Evolutionary conservation across 1,284 basidiomycete genomes (phyloP).

Genomic region (Malassezia globosa): DNA sequence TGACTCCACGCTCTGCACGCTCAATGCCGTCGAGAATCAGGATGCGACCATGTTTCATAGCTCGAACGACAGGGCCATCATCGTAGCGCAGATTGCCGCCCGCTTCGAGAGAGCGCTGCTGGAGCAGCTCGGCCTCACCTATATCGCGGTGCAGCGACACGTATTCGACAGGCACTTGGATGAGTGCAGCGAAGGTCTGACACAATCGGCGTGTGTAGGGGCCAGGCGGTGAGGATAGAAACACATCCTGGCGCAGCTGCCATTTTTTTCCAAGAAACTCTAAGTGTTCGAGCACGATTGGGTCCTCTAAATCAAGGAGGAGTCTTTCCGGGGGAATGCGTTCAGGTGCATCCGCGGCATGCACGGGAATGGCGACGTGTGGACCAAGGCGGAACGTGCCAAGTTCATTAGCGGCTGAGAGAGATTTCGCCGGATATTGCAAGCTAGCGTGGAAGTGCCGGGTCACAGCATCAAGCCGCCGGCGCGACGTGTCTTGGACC

Average conservation of each 20-base stretch:
- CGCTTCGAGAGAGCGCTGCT: slow-evolving; percentile 37
- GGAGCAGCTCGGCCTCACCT: slow-evolving; percentile 48
- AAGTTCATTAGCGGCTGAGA: background rate
- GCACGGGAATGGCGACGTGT: slow-evolving; percentile 39
- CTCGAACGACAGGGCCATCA: slow-evolving; percentile 46
- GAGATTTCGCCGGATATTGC: background rate
- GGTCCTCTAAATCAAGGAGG: slow-evolving; percentile 37
- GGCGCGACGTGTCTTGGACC: background rate
- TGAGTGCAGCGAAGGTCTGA: slow-evolving; percentile 45
- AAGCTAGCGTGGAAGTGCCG: slow-evolving; percentile 11
- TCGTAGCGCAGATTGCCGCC: slow-evolving; percentile 44
- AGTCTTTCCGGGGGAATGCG: slow-evolving; percentile 35
- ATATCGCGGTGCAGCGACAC: slow-evolving; percentile 48
- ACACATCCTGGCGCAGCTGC: slow-evolving; percentile 44
- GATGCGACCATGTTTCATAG: slow-evolving; percentile 47
- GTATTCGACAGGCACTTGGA: slow-evolving; percentile 46
- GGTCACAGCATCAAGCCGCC: background rate
- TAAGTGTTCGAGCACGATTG: slow-evolving; percentile 40
- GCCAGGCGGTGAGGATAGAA: slow-evolving; percentile 44
- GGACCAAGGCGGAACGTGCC: slow-evolving; percentile 40
- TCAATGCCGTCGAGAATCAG: slow-evolving; percentile 48
- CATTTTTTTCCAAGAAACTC: slow-evolving; percentile 45
- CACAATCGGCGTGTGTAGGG: slow-evolving; percentile 47
- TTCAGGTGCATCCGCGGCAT: slow-evolving; percentile 24
- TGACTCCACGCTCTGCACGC: slow-evolving; percentile 44